Conservation (phyloP, 2,329 filamentous ascomycete genomes). For the Monosporascus sp. region DNA sequence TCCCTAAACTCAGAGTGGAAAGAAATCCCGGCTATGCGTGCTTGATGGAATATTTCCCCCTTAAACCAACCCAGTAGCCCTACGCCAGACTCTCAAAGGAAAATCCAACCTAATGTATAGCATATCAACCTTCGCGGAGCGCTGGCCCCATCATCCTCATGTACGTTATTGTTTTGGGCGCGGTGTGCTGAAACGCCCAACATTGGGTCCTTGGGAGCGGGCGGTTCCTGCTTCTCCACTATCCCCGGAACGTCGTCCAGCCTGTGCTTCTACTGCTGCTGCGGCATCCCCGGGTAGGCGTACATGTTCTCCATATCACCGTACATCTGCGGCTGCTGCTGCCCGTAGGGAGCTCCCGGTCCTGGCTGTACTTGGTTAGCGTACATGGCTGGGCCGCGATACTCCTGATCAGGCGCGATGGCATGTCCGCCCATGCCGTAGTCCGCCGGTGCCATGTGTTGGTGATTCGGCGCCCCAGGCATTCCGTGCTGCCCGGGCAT, state of each 20-base stretch:
- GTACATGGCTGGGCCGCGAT: conserved; percentile 80
- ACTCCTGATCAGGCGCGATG: conserved; percentile 67
- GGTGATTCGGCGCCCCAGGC: conserved; percentile 48
- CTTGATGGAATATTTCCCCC: neutral
- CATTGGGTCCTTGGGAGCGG: too few relatives aligned
- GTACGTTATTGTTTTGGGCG: conserved; percentile 3
- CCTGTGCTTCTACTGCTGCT: conserved; percentile 53
- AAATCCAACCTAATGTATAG: conserved; percentile 4
- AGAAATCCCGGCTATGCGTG: conserved; percentile 1
- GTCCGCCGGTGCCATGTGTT: conserved; percentile 53
- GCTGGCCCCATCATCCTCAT: conserved; percentile 7
- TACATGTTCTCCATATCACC: conserved; percentile 82
- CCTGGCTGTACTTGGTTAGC: conserved; percentile 71
- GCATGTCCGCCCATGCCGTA: conserved; percentile 59
- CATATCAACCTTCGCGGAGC: conserved; percentile 14
- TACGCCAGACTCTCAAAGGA: conserved; percentile 14
- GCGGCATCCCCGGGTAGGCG: conserved; percentile 70
- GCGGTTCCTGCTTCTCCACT: neutral
- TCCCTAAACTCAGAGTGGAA: conserved; percentile 1
- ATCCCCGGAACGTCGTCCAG: conserved; percentile 4
- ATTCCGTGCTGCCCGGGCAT: conserved; percentile 49
- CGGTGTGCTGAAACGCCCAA: neutral
- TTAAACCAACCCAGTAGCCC: conserved; percentile 6
- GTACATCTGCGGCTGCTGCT: conserved; percentile 76
- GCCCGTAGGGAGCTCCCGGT: conserved; percentile 66